phyloP scores from a whole-genome alignment of 1,284 basidiomycete genomes.

The Wallemia mellicola region DNA sequence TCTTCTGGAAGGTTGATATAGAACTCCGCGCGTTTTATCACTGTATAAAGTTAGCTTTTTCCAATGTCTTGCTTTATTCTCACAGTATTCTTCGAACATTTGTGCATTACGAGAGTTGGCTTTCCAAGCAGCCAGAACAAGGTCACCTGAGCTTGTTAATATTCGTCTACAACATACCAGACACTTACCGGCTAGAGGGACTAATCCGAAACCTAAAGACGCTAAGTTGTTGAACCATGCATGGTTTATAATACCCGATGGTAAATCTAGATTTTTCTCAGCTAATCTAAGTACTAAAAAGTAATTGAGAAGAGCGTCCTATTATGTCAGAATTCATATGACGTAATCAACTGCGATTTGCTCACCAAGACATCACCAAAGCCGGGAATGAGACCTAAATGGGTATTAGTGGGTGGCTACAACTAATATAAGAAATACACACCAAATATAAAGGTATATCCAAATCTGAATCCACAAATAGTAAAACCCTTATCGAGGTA shows the following conservation, averaged over 20 bases:
- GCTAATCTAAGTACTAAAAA: background rate
- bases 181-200: no score
- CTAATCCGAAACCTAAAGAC: constrained; percentile 10
- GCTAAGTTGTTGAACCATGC: constrained; percentile 10
- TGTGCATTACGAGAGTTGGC: constrained; percentile 13
- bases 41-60: no score
- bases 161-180: no score
- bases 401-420: background rate
- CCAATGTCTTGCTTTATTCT: no score
- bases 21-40: background rate
- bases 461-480: constrained; percentile 14
- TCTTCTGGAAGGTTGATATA: background rate
- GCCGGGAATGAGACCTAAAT: background rate
- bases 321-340: no score
- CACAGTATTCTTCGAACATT: constrained; percentile 4
- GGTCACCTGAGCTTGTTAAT: no score
- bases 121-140: constrained; percentile 12
- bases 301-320: background rate
- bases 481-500: constrained; percentile 17
- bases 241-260: background rate
- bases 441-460: constrained; percentile 6
- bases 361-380: background rate
- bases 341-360: no score
- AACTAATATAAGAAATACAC: background rate
- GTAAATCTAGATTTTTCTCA: background rate